Evolutionary conservation across 192 early-diverging fungal genomes (phyloP).

Genomic region (Dissophora ornata): DNA sequence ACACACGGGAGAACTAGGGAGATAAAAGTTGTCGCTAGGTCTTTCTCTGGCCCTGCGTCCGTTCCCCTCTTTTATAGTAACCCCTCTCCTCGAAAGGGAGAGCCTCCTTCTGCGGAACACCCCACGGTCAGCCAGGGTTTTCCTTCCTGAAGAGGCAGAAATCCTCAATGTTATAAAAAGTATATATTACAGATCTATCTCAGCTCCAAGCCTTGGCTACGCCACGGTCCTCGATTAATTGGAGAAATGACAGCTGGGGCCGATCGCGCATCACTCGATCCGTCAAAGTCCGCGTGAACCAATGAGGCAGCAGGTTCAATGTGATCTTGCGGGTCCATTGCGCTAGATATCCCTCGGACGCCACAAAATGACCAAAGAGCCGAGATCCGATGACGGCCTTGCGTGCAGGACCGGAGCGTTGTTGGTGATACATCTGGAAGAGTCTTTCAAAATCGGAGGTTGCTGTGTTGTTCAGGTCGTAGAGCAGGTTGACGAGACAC

Average conservation of each 20-base stretch:
- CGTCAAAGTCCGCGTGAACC: not conserved
- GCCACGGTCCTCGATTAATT: conserved; percentile 25
- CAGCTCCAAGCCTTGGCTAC: conserved; percentile 13
- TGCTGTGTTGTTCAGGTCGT: not conserved
- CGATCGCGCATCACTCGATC: conserved; percentile 38
- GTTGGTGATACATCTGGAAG: conserved; percentile 10
- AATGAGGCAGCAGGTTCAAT: conserved; percentile 9
- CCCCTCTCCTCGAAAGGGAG: conserved; percentile 42
- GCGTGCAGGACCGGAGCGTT: not conserved
- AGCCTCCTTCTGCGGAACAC: conserved; percentile 38
- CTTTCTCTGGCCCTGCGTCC: conserved; percentile 39
- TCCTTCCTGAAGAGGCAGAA: conserved; percentile 43
- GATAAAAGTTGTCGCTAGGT: conserved; percentile 47
- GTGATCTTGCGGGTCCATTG: conserved; percentile 12
- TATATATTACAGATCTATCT: no score
- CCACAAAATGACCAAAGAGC: conserved; percentile 28
- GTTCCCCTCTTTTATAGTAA: conserved; percentile 51
- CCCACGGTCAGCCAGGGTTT: conserved; percentile 42
- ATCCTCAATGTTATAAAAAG: conserved; percentile 8
- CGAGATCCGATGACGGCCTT: conserved; percentile 27
- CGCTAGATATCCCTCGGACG: conserved; percentile 1
- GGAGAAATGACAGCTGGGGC: conserved; percentile 26
- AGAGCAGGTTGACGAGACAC: conserved; percentile 24
- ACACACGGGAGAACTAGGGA: conserved; percentile 46
- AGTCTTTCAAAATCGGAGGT: conserved; percentile 1